These are phyloP conservation scores for Arthrobotrys pseudoclavata DNA, from an alignment of 2,329 filamentous ascomycete genomes.

Conservation along the genomic window DNA sequence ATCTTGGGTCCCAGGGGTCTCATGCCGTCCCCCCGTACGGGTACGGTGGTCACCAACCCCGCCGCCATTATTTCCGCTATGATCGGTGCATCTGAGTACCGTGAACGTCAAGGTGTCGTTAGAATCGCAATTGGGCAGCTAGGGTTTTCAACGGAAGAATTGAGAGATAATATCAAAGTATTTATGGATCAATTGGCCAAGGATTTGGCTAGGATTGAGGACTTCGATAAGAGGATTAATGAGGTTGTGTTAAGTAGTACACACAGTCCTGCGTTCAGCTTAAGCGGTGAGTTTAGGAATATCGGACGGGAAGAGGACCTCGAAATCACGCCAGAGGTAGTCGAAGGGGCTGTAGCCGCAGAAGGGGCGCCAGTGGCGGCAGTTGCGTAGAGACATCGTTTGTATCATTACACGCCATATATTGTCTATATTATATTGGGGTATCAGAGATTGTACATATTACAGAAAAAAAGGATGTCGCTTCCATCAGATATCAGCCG, in stretches of 20 bases:
- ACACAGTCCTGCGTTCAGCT: constrained; percentile 84
- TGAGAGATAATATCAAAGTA: constrained; percentile 84
- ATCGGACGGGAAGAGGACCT: constrained; percentile 29
- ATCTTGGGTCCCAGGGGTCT: constrained; percentile 88
- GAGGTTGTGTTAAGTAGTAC: constrained; percentile 87
- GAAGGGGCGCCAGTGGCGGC: constrained; percentile 13
- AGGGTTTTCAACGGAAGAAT: constrained; percentile 86
- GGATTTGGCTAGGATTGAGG: constrained; percentile 77
- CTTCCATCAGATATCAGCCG: constrained; percentile 6
- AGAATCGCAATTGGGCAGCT: constrained; percentile 92
- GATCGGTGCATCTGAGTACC: constrained; percentile 86
- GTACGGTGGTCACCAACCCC: constrained; percentile 88
- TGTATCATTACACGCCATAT: constrained; percentile 53
- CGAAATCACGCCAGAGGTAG: background rate
- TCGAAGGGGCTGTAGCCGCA: constrained; percentile 3
- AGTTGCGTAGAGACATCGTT: constrained; percentile 2
- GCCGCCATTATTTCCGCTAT: constrained; percentile 81
- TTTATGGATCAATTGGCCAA: constrained; percentile 83
- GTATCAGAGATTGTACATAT: constrained; percentile 58
- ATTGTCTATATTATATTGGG: constrained; percentile 58
- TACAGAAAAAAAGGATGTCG: constrained; percentile 33
- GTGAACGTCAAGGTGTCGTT: constrained; percentile 86
- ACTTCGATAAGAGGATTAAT: constrained; percentile 69
- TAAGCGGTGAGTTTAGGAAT: constrained; percentile 81
- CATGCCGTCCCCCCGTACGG: constrained; percentile 90